A percentile compares a stretch with the other conserved stretches of the same genome.
Evolutionary conservation across 108 stramenopile species (phyloP).

Genomic region (Chaetoceros muelleri): DNA sequence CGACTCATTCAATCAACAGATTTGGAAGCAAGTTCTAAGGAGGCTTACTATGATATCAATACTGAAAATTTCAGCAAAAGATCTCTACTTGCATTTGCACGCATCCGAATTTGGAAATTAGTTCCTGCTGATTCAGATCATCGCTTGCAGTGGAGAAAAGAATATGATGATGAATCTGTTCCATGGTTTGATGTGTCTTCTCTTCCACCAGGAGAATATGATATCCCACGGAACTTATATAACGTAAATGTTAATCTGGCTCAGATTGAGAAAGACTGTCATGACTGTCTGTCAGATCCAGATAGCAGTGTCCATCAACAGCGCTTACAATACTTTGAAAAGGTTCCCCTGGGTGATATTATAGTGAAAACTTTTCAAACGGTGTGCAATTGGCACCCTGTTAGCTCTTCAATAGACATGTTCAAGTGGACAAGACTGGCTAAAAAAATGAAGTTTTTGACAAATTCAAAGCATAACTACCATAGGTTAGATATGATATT

Average conservation of each 20-base stretch:
- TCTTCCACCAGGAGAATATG: no score
- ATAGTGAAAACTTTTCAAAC: conserved; percentile 24
- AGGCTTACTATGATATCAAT: no score
- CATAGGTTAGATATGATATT: conserved; percentile 36
- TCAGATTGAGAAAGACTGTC: conserved; percentile 13
- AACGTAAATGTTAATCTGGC: conserved; percentile 22
- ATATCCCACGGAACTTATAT: conserved; percentile 7
- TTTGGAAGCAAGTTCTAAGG: no score
- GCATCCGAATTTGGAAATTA: conserved; percentile 22
- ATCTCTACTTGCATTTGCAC: neutral
- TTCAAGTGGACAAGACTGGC: conserved; percentile 47
- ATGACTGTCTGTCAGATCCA: conserved; percentile 11
- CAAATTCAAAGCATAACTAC: conserved; percentile 23
- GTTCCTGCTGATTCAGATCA: conserved; percentile 20
- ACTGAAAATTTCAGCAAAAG: no score
- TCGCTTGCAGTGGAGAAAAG: conserved; percentile 22
- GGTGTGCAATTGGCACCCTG: conserved; percentile 38
- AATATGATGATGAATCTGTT: conserved; percentile 26
- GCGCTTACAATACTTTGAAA: conserved; percentile 30
- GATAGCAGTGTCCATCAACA: conserved; percentile 26
- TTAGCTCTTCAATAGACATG: conserved; percentile 23
- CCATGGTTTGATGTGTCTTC: conserved; percentile 19
- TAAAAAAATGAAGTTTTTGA: conserved; percentile 34
- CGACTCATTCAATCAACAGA: no score
- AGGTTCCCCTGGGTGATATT: conserved; percentile 18